Base-by-base conservation (phyloP, 1,139 yeast genomes). In the Yamadazyma conglobata region DNA sequence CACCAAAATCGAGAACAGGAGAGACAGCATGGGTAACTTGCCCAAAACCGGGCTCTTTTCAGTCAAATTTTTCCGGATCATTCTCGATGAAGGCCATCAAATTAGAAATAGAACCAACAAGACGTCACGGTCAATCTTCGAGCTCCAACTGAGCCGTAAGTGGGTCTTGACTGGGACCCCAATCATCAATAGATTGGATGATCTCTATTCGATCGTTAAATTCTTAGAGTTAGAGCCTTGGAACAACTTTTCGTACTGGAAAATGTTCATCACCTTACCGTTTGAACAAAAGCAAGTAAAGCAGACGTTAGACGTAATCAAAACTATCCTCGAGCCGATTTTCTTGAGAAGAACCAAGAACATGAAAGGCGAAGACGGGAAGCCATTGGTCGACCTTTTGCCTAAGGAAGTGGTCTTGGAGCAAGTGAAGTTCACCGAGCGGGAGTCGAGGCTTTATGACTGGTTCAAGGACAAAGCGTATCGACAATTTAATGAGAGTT, bases 131-230 rank as follows among this genome's bases (percentile, higher is more conserved):
- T 85, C 97, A 0, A 72, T 89, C 8, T 78, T 75, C 53, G 82
- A 75, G 22, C 52, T 91, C 14, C 51, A 61, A 10, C 78, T 86
- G 48, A 67, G 69, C 24, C 66, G 94, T 30, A 77, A 77, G 41
- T 91, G 98, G 98, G 71, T 83, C 2, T 61, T 91, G 26, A 88
- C 97, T 0, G 98, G 98, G 10, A 91, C 98, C 0, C 97, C 98
- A 0, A 86, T 91, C 28, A 84, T 89, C 29, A 91, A 91, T 54
- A 63, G 89, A 39, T 64, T 91, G 6, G 96, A 91, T 52, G 98
- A 91, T 55, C 59, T 91, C 30, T 91, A 73, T 50, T 80, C 95
- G 3, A 58, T 88, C 30, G 75, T 88, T 11, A 79, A 79, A 46
- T 91, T 82, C 47, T 60, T 91, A 27, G 71, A 77, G 27, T 60